Evolutionary conservation across 108 stramenopile genomes (phyloP).

Genomic region (Mediolabrus comicus): DNA sequence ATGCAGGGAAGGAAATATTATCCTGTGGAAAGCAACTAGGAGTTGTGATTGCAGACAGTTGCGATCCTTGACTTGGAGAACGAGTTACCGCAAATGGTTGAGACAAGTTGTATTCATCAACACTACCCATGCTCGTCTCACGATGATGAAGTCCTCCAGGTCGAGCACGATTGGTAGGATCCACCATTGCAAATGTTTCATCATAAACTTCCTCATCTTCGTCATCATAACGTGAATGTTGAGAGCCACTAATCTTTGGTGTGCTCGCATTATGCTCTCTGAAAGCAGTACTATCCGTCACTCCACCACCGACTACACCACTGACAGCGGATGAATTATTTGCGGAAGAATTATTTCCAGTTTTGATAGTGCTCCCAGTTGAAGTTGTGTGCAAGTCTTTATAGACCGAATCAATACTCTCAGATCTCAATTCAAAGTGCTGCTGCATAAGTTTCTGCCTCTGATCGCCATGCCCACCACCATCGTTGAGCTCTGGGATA

Average conservation of each 20-base stretch:
- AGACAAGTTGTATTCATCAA: neutral
- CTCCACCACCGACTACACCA: neutral
- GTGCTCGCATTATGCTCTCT: slow-evolving; percentile 33
- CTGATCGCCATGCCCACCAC: neutral
- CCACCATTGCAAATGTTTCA: neutral
- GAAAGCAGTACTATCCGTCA: neutral
- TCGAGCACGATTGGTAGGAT: neutral
- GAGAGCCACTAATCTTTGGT: slow-evolving; percentile 30
- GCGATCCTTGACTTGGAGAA: slow-evolving; percentile 25
- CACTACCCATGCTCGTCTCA: neutral
- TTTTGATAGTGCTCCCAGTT: neutral
- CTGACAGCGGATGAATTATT: neutral
- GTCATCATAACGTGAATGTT: slow-evolving; percentile 4
- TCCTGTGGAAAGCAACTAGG: slow-evolving; percentile 39
- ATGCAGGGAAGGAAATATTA: neutral
- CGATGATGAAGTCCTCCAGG: neutral
- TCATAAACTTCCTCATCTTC: neutral
- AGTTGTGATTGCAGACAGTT: slow-evolving; percentile 28
- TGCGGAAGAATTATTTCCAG: neutral
- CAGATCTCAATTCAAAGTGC: neutral
- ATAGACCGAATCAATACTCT: neutral
- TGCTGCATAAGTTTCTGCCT: neutral
- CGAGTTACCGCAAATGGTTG: slow-evolving; percentile 19
- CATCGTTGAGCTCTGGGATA: neutral
- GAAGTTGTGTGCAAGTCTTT: slow-evolving; percentile 1